A percentile compares a stretch with the other conserved stretches of the same genome.
Evolutionary conservation across 2,329 filamentous ascomycete genomes (phyloP).

Genomic region (Claviceps sp.): DNA sequence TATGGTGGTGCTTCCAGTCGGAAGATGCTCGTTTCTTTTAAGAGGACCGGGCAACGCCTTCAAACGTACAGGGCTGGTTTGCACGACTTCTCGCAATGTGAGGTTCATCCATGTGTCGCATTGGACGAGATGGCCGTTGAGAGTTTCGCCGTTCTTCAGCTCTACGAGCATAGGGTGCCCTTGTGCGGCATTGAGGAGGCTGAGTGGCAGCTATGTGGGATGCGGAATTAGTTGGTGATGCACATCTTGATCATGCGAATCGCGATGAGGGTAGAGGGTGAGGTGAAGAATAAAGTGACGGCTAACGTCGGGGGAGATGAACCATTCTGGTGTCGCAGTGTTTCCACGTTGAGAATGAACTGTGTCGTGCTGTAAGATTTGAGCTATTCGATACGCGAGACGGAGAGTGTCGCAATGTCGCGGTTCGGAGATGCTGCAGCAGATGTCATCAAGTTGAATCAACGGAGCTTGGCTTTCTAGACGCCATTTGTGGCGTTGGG

Average conservation of each 20-base stretch:
- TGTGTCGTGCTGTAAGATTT: background rate
- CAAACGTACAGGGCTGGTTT: constrained; percentile 63
- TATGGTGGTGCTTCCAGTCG: too few species aligned
- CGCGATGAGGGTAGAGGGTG: background rate
- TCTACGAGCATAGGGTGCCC: constrained; percentile 97
- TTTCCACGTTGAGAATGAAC: background rate
- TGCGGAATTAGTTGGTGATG: background rate
- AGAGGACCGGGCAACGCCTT: background rate
- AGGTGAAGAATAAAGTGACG: background rate
- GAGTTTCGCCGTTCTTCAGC: constrained; percentile 92
- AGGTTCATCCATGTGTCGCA: constrained; percentile 99
- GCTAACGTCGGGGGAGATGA: background rate
- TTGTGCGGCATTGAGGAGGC: constrained; percentile 87
- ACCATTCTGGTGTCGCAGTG: background rate
- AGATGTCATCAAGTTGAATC: too few species aligned
- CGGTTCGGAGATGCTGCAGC: background rate
- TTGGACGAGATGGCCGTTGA: constrained; percentile 89
- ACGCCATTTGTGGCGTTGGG: too few species aligned
- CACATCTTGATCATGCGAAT: background rate
- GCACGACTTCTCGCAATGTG: constrained; percentile 90
- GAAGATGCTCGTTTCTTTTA: too few species aligned
- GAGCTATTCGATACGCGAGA: background rate
- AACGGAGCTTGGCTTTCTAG: too few species aligned
- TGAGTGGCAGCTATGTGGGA: constrained; percentile 47
- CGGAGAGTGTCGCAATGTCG: background rate